These are phyloP conservation scores for Clathrospora elynae DNA, from an alignment of 2,329 filamentous ascomycete species.

Conservation along the genomic window DNA sequence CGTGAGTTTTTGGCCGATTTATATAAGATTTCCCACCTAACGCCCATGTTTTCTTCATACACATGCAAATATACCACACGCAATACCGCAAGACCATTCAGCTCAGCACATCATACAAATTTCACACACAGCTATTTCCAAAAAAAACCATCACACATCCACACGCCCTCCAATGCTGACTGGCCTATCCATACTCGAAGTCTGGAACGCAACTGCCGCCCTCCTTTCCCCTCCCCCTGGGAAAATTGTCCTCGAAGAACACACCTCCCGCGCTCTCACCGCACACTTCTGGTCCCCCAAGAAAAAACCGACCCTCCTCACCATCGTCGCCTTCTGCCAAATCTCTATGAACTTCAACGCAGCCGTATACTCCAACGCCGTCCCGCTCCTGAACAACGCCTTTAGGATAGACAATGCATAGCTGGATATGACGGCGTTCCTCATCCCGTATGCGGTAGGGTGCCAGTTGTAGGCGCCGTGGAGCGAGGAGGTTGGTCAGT, in stretches of 20 bases:
- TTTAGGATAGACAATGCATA: conserved; percentile 49
- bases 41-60: too few relatives aligned
- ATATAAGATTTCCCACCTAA: too few relatives aligned
- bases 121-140: too few relatives aligned
- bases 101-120: too few relatives aligned
- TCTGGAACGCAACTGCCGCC: too few relatives aligned
- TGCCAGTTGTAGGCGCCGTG: conserved; percentile 82
- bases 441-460: conserved; percentile 79
- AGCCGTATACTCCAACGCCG: conserved; percentile 59
- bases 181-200: too few relatives aligned
- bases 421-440: conserved; percentile 73
- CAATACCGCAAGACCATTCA: too few relatives aligned
- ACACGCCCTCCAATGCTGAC: too few relatives aligned
- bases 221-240: too few relatives aligned
- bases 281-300: conserved; percentile 53
- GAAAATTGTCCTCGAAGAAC: not conserved
- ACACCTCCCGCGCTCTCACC: conserved; percentile 30
- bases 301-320: conserved; percentile 60
- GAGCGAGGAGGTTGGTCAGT: conserved; percentile 80
- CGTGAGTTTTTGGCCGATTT: too few relatives aligned
- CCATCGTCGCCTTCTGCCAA: conserved; percentile 59
- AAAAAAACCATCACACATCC: too few relatives aligned
- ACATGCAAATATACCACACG: too few relatives aligned
- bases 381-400: conserved; percentile 56
- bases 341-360: conserved; percentile 61